A percentile compares a stretch with the other conserved stretches of the same genome.
These are phyloP conservation scores for Neocatenulostroma microsporum DNA, from an alignment of 2,329 filamentous ascomycete genomes.

Conservation along the genomic window DNA sequence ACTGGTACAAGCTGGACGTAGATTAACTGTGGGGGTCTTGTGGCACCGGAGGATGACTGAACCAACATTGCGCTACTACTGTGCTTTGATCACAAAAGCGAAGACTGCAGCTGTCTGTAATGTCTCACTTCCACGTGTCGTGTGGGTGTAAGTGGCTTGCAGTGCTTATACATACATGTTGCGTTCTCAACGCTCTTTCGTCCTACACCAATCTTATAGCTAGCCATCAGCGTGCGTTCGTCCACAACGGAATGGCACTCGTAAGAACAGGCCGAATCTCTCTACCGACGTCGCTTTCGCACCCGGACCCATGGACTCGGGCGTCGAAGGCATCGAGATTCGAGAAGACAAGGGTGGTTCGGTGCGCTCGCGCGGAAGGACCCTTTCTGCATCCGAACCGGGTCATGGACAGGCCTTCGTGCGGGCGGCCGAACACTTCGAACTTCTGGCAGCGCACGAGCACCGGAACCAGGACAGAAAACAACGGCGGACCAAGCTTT, in stretches of 20 bases:
- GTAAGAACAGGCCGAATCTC: neutral
- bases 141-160: constrained; percentile 6
- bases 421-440: constrained; percentile 3
- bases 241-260: neutral
- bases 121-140: constrained; percentile 8
- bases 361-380: constrained; percentile 7
- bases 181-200: constrained; percentile 3
- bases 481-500: neutral
- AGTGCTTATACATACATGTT: neutral
- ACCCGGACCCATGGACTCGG: neutral
- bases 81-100: constrained; percentile 6
- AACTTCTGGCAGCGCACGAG: constrained; percentile 1
- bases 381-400: constrained; percentile 5
- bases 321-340: neutral
- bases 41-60: neutral
- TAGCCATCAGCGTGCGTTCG: neutral
- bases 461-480: neutral
- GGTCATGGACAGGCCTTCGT: constrained; percentile 2
- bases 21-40: too few species aligned
- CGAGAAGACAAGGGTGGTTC: neutral
- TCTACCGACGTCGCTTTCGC: too few species aligned
- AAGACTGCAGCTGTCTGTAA: neutral
- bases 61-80: constrained; percentile 4
- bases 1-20: too few species aligned
- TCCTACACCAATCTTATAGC: neutral